A percentile compares a stretch with the other conserved stretches of the same genome.
Evolutionary conservation across 495 filamentous ascomycete species (phyloP).

Genomic region (Glutinoglossum americanum): DNA sequence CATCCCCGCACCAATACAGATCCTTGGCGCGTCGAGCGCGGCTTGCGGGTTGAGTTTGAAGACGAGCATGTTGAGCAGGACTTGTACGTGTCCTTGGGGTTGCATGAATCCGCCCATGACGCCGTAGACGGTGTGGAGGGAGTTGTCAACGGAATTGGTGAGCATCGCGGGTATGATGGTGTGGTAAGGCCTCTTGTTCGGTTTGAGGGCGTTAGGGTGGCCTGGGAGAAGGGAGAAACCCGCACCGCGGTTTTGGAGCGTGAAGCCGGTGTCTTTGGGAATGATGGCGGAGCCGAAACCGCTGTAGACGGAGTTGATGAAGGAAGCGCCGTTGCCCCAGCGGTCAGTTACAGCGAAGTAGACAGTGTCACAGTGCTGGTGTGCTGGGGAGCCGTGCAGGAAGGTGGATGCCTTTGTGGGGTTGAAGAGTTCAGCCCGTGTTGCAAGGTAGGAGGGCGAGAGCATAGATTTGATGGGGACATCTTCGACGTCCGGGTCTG

Average conservation of each 20-base stretch:
- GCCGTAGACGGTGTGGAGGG: conserved; percentile 66
- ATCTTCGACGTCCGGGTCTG: conserved; percentile 48
- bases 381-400: conserved; percentile 42
- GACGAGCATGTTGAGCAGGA: conserved; percentile 71
- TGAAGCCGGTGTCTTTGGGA: conserved; percentile 67
- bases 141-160: conserved; percentile 49
- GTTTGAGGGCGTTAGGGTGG: conserved; percentile 63
- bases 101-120: conserved; percentile 99
- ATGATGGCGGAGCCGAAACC: conserved; percentile 83
- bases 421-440: conserved; percentile 49
- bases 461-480: conserved; percentile 46
- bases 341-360: conserved; percentile 73
- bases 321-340: conserved; percentile 72
- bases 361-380: conserved; percentile 67
- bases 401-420: conserved; percentile 32
- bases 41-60: conserved; percentile 74
- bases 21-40: conserved; percentile 71
- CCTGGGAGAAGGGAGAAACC: conserved; percentile 45
- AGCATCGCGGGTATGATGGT: conserved; percentile 91
- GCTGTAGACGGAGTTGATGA: conserved; percentile 90
- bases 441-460: conserved; percentile 37
- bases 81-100: conserved; percentile 92
- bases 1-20: conserved; percentile 59
- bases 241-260: conserved; percentile 80
- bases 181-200: conserved; percentile 83